Conservation (phyloP, 257 asterid genomes). For the Solanum chmielewskii region DNA sequence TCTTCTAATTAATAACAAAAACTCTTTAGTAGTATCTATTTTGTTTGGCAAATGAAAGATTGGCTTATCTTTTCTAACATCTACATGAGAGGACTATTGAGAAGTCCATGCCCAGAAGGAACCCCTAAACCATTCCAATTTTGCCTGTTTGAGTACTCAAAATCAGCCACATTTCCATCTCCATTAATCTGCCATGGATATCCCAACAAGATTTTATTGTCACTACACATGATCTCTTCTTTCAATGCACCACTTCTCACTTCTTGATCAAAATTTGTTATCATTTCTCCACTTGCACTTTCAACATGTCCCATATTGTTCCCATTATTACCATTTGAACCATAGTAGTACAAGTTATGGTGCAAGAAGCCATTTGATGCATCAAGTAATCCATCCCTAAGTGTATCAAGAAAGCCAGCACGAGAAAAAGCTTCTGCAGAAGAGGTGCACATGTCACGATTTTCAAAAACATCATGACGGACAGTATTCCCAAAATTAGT, state of each 20-base stretch:
- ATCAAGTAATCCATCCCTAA: slow-evolving; percentile 22
- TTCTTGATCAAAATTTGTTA: slow-evolving; percentile 19
- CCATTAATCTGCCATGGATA: slow-evolving; percentile 50
- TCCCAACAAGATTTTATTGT: slow-evolving; percentile 46
- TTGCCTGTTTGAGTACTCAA: slow-evolving; percentile 22
- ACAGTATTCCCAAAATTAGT: neutral
- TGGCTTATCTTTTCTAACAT: neutral
- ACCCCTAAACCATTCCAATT: slow-evolving; percentile 48
- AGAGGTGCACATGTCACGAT: neutral
- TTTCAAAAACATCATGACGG: slow-evolving; percentile 7
- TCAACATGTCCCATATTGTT: slow-evolving; percentile 7
- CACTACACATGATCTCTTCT: slow-evolving; percentile 37
- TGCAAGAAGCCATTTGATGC: slow-evolving; percentile 10
- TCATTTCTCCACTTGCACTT: slow-evolving; percentile 22
- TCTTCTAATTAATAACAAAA: neutral
- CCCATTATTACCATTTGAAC: neutral
- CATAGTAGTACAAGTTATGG: slow-evolving; percentile 25
- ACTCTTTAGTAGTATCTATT: neutral
- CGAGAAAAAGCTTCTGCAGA: neutral
- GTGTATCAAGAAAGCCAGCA: neutral
- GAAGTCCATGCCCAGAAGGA: slow-evolving; percentile 72
- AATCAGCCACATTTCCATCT: slow-evolving; percentile 17
- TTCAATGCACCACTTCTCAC: slow-evolving; percentile 29
- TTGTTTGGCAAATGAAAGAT: neutral
- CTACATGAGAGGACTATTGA: slow-evolving; percentile 73